These are phyloP conservation scores for Acacia acuminata DNA, from an alignment of 306 rosid species.

Conservation along the genomic window DNA sequence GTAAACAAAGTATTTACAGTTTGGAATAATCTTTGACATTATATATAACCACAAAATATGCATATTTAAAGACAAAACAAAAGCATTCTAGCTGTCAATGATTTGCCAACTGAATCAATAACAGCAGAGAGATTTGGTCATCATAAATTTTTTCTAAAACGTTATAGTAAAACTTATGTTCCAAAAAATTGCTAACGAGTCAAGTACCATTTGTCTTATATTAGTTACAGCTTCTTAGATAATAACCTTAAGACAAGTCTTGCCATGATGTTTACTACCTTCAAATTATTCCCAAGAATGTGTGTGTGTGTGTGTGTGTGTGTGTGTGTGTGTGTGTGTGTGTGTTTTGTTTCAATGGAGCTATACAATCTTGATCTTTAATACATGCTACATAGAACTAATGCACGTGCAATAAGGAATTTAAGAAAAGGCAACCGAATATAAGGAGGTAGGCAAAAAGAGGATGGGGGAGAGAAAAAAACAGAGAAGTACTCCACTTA, in stretches of 20 bases:
- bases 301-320: too few species aligned
- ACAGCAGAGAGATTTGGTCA: neutral
- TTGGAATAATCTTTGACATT: conserved; percentile 11
- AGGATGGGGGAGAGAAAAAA: neutral
- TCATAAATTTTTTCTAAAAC: neutral
- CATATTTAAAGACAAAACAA: neutral
- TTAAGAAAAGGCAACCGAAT: neutral
- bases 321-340: too few species aligned
- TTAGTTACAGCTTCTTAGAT: neutral
- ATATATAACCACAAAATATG: neutral
- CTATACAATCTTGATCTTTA: neutral
- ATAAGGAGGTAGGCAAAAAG: neutral
- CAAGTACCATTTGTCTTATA: neutral
- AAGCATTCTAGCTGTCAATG: neutral
- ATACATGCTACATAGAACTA: neutral
- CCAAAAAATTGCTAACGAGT: neutral
- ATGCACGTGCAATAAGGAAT: neutral
- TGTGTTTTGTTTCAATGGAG: neutral
- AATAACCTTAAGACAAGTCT: neutral
- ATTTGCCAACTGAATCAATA: neutral
- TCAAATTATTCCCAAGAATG: neutral
- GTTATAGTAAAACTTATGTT: neutral
- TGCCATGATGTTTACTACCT: neutral
- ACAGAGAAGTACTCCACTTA: neutral
- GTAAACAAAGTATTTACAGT: neutral